Conservation (phyloP, 805 yeast genomes). For the Candida xiaguanensis region DNA sequence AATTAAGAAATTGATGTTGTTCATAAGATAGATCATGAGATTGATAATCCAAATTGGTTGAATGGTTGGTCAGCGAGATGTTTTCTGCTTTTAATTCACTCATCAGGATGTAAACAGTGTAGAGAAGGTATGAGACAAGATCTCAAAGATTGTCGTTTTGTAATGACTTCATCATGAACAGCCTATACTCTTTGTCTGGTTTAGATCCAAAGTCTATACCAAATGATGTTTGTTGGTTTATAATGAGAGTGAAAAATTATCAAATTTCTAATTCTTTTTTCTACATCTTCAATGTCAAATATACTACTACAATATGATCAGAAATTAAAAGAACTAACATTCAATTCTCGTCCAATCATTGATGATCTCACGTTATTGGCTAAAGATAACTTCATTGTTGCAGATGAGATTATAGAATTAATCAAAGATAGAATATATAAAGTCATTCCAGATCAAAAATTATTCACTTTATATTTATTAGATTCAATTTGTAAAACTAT, state of each 20-base stretch:
- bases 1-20: too few species aligned
- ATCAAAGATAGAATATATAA: slow-evolving; percentile 70
- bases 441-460: slow-evolving; percentile 78
- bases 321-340: slow-evolving; percentile 72
- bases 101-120: too few species aligned
- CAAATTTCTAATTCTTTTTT: not conserved
- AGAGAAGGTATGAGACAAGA: too few species aligned
- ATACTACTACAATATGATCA: slow-evolving; percentile 56
- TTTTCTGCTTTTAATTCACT: too few species aligned
- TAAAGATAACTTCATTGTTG: slow-evolving; percentile 73
- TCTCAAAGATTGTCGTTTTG: too few species aligned
- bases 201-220: too few species aligned
- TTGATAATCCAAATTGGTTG: too few species aligned
- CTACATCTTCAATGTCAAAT: slow-evolving; percentile 4
- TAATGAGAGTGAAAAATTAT: not conserved
- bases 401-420: slow-evolving; percentile 72
- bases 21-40: too few species aligned
- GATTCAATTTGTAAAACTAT: slow-evolving; percentile 91
- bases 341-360: slow-evolving; percentile 87
- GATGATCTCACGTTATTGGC: slow-evolving; percentile 82
- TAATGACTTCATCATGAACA: too few species aligned
- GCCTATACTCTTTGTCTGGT: too few species aligned
- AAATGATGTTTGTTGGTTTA: not conserved
- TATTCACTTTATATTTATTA: slow-evolving; percentile 76
- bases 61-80: too few species aligned